Conservation (phyloP, 2,329 filamentous ascomycete species). For the Fusarium lyarnte region DNA sequence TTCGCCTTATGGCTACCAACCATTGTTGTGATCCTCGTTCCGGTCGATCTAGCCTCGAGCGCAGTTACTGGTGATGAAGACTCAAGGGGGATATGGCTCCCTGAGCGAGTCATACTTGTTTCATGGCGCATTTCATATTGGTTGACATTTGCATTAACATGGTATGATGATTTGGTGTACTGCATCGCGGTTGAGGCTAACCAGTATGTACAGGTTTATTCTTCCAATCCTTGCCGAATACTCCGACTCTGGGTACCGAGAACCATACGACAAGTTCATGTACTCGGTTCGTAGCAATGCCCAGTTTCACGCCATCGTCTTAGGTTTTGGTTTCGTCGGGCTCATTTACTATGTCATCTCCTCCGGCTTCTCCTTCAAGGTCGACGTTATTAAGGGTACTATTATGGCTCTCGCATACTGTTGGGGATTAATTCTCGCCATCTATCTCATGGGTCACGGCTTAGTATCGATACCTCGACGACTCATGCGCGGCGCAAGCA, state of each 20-base stretch:
- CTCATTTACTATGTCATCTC: constrained; percentile 85
- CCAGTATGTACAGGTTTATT: constrained; percentile 71
- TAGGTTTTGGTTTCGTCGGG: constrained; percentile 75
- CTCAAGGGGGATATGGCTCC: constrained; percentile 86
- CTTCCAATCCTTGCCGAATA: constrained; percentile 95
- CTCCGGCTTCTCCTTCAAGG: constrained; percentile 76
- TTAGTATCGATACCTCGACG: constrained; percentile 88
- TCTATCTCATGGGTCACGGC: constrained; percentile 98
- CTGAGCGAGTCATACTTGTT: constrained; percentile 79
- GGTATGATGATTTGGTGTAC: constrained; percentile 62
- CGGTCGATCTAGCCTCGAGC: constrained; percentile 93
- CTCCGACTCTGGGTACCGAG: constrained; percentile 90
- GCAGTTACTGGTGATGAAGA: constrained; percentile 76
- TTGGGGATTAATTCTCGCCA: constrained; percentile 90
- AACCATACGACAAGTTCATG: constrained; percentile 80
- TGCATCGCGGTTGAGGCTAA: constrained; percentile 21
- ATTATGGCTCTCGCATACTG: constrained; percentile 96
- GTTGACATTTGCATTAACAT: constrained; percentile 94
- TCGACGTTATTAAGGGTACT: constrained; percentile 74
- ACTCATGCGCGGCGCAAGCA: constrained; percentile 81
- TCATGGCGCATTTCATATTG: constrained; percentile 97
- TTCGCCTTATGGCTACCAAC: constrained; percentile 93
- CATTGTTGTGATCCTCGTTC: constrained; percentile 89
- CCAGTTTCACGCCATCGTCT: constrained; percentile 84
- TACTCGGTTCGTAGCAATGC: constrained; percentile 90